These are phyloP conservation scores for Diospyros kaki DNA, from an alignment of 148 eudicot genomes.

Conservation along the genomic window DNA sequence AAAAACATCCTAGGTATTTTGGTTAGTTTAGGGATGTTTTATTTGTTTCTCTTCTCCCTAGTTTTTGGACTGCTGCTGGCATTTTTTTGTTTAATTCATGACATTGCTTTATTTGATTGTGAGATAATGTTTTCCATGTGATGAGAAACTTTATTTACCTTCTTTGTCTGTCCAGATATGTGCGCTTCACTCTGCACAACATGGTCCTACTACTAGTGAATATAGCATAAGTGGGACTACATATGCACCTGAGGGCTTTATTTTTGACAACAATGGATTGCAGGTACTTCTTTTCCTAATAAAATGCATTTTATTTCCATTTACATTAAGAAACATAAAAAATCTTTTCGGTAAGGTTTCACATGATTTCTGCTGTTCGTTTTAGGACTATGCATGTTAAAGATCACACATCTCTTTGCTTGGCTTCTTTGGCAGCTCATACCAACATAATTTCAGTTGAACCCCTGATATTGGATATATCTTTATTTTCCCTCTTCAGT, in stretches of 20 bases:
- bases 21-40: neutral
- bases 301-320: neutral
- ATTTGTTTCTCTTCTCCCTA: neutral
- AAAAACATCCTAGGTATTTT: too few species aligned
- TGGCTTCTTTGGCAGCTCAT: neutral
- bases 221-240: constrained; percentile 86
- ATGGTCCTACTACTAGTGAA: constrained; percentile 52
- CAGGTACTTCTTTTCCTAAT: constrained; percentile 43
- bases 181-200: constrained; percentile 67
- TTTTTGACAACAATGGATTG: constrained; percentile 50
- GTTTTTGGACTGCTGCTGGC: neutral
- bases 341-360: neutral
- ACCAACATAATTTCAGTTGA: neutral
- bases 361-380: neutral
- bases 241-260: constrained; percentile 90
- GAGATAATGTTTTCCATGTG: neutral
- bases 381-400: neutral
- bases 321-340: neutral
- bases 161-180: constrained; percentile 54
- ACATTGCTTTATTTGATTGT: neutral
- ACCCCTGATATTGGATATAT: neutral
- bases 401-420: neutral
- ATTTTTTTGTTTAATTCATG: neutral
- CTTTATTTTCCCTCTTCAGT: neutral
- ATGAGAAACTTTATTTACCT: neutral